These are phyloP conservation scores for Candida incommunis DNA, from an alignment of 805 yeast species.

Conservation along the genomic window DNA sequence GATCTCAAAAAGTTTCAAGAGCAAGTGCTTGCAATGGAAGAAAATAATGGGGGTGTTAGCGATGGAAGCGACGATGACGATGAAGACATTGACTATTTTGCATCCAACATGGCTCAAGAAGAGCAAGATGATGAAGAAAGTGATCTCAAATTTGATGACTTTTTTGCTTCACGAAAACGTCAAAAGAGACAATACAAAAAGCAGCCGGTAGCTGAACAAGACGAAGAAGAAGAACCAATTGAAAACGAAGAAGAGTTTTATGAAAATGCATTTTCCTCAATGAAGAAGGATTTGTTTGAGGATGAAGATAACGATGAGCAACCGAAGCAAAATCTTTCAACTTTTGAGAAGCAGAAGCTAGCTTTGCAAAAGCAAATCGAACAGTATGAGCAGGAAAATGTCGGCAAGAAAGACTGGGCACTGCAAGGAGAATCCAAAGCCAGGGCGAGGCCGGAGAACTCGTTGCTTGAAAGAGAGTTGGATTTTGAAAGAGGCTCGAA, in stretches of 20 bases:
- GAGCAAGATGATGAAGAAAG: conserved; percentile 35
- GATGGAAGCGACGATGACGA: conserved; percentile 31
- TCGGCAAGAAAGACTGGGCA: conserved; percentile 88
- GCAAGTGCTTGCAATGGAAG: conserved; percentile 54
- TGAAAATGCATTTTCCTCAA: conserved; percentile 18
- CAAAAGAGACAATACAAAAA: conserved; percentile 3
- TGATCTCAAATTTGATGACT: conserved; percentile 24
- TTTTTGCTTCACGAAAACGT: conserved; percentile 23
- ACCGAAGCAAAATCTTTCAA: conserved; percentile 47
- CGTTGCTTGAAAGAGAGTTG: conserved; percentile 58
- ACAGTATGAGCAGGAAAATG: conserved; percentile 69
- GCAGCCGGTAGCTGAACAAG: conserved; percentile 12
- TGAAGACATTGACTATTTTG: conserved; percentile 32
- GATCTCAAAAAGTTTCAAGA: conserved; percentile 72
- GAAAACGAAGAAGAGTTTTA: conserved; percentile 14
- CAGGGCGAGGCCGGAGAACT: conserved; percentile 69
- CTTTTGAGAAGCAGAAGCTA: conserved; percentile 72
- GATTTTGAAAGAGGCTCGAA: conserved; percentile 90
- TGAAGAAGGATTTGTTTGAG: conserved; percentile 25
- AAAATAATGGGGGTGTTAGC: too few species aligned
- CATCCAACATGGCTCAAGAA: conserved; percentile 15
- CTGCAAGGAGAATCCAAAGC: conserved; percentile 85
- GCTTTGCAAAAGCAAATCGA: conserved; percentile 65
- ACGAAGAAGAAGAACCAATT: conserved; percentile 18
- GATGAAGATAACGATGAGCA: conserved; percentile 40